A percentile compares a stretch with the other conserved stretches of the same genome.
Conservation (phyloP, 208 protist species). For the Trypanosoma vivax region DNA sequence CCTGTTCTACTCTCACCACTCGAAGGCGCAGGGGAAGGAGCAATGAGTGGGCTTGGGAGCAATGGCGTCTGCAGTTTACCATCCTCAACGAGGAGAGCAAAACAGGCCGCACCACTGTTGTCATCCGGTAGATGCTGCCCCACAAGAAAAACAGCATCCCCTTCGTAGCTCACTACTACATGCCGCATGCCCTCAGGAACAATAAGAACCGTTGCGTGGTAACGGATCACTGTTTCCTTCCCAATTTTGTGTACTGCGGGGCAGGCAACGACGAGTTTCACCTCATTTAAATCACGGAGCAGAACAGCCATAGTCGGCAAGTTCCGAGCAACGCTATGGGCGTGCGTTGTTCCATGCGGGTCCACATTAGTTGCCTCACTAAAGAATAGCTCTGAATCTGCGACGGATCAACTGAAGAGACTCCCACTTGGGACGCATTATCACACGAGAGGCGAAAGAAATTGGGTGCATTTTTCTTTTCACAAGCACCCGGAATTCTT, state of each 20-base stretch:
- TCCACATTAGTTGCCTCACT: constrained; percentile 13
- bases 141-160: constrained; percentile 7
- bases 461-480: constrained; percentile 15
- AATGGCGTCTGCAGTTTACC: not conserved
- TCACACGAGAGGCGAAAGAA: constrained; percentile 18
- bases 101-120: constrained; percentile 2
- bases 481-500: constrained; percentile 8
- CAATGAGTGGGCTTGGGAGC: not conserved
- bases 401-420: not conserved
- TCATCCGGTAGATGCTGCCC: not conserved
- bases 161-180: constrained; percentile 10
- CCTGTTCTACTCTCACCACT: not conserved
- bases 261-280: constrained; percentile 9
- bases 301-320: constrained; percentile 18
- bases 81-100: not conserved
- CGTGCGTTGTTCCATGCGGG: no score
- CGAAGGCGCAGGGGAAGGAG: not conserved
- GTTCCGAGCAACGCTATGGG: no score
- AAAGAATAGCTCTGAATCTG: constrained; percentile 10
- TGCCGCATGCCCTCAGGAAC: constrained; percentile 7
- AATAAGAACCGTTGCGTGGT: constrained; percentile 1
- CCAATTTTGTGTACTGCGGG: constrained; percentile 2
- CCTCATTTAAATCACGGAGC: constrained; percentile 1
- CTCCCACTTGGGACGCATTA: not conserved
- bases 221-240: constrained; percentile 5